Evolutionary conservation across 2,329 filamentous ascomycete species (phyloP).

Genomic region (Immersiporthe knoxdaviesiana): DNA sequence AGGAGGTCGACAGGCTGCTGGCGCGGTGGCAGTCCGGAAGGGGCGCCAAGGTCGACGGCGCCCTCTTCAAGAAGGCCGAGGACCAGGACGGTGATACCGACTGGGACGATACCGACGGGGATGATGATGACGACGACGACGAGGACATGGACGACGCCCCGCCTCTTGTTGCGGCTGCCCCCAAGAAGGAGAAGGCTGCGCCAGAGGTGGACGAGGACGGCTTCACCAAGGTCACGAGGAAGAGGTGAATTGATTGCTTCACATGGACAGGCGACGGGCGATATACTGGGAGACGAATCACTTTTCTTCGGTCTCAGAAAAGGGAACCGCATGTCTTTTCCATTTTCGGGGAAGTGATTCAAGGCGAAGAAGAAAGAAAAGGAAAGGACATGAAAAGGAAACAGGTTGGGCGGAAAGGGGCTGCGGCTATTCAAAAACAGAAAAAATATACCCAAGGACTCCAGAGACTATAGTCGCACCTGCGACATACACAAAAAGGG

Average conservation of each 20-base stretch:
- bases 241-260: constrained; percentile 59
- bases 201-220: constrained; percentile 81
- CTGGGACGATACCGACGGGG: constrained; percentile 57
- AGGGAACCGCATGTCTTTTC: neutral
- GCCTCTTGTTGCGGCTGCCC: constrained; percentile 55
- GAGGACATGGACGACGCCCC: constrained; percentile 72
- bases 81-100: constrained; percentile 62
- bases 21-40: constrained; percentile 64
- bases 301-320: neutral
- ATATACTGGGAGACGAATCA: neutral
- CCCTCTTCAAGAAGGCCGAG: constrained; percentile 58
- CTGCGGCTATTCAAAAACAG: constrained; percentile 10
- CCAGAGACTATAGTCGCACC: constrained; percentile 2
- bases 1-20: constrained; percentile 66
- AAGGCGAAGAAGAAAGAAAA: neutral
- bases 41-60: constrained; percentile 57
- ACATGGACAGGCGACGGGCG: neutral
- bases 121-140: constrained; percentile 60
- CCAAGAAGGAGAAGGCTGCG: constrained; percentile 63
- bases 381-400: neutral
- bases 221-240: constrained; percentile 74
- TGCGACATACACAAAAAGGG: neutral
- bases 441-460: constrained; percentile 12
- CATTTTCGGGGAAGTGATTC: neutral
- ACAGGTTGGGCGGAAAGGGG: neutral